These are phyloP conservation scores for Syzygium aromaticum DNA, from an alignment of 345 rosid genomes.

Conservation along the genomic window DNA sequence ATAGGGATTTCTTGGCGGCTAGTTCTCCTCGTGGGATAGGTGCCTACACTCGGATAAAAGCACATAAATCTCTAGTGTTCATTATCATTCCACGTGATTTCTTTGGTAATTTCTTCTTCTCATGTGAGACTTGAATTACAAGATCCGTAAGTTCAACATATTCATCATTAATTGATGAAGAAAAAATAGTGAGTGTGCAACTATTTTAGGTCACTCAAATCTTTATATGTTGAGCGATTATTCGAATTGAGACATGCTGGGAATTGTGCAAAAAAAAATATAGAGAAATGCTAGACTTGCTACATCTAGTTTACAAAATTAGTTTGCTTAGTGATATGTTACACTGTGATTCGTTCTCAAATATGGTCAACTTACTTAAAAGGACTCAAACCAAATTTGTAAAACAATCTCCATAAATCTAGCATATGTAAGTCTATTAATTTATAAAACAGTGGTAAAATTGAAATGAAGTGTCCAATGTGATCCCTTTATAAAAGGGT, in stretches of 20 bases:
- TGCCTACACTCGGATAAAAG: not conserved
- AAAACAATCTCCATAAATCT: not conserved
- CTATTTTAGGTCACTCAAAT: not conserved
- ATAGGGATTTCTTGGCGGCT: not conserved
- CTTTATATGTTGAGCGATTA: not conserved
- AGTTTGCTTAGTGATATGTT: not conserved
- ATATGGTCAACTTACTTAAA: not conserved
- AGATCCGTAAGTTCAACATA: not conserved
- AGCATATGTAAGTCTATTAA: not conserved
- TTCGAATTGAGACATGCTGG: not conserved
- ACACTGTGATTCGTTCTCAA: not conserved
- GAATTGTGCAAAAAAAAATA: not conserved
- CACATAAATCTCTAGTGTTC: not conserved
- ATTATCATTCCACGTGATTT: not conserved
- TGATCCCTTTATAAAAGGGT: not conserved
- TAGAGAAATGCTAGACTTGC: not conserved
- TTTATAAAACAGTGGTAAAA: too few species aligned
- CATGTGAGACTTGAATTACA: not conserved
- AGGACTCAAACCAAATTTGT: not conserved
- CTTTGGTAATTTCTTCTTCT: not conserved
- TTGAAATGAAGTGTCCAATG: not conserved
- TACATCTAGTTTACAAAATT: not conserved
- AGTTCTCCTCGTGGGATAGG: not conserved
- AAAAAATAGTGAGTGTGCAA: not conserved
- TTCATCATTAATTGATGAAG: not conserved